Evolutionary conservation across 441 rosid species (phyloP).

Genomic region (Jatropha podagrica): DNA sequence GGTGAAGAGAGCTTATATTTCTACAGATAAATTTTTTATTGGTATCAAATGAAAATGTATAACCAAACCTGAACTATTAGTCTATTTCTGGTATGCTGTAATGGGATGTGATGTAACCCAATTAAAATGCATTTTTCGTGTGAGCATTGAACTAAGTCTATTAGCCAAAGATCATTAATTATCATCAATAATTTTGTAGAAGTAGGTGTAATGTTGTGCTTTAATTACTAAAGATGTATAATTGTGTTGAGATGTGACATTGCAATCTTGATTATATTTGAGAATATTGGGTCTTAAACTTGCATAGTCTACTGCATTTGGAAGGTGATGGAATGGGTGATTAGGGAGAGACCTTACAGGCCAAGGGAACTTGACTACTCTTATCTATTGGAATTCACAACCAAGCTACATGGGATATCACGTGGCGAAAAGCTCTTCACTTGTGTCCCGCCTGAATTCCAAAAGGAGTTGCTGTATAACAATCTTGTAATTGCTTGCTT

Average conservation of each 20-base stretch:
- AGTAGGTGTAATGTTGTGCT: not conserved
- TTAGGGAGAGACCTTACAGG: conserved; percentile 77
- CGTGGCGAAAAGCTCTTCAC: conserved; percentile 71
- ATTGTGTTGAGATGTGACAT: not conserved
- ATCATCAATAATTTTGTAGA: no score
- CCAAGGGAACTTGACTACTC: conserved; percentile 74
- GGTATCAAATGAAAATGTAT: no score
- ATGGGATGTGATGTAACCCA: no score
- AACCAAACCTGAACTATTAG: no score
- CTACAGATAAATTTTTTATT: not conserved
- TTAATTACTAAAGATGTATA: not conserved
- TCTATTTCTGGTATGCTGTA: no score
- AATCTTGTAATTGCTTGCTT: conserved; percentile 82
- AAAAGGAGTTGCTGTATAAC: conserved; percentile 75
- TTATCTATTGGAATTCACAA: conserved; percentile 71
- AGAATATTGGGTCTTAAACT: not conserved
- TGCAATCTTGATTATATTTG: not conserved
- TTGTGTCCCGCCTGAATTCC: conserved; percentile 72
- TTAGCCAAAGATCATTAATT: no score
- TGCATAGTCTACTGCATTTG: conserved; percentile 20
- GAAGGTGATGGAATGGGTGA: conserved; percentile 90
- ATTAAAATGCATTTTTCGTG: no score
- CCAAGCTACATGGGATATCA: conserved; percentile 68
- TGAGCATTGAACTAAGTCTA: no score
- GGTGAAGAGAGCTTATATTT: not conserved